phyloP scores from a whole-genome alignment of 495 filamentous ascomycete species.

The Achaetomiella virescens region DNA sequence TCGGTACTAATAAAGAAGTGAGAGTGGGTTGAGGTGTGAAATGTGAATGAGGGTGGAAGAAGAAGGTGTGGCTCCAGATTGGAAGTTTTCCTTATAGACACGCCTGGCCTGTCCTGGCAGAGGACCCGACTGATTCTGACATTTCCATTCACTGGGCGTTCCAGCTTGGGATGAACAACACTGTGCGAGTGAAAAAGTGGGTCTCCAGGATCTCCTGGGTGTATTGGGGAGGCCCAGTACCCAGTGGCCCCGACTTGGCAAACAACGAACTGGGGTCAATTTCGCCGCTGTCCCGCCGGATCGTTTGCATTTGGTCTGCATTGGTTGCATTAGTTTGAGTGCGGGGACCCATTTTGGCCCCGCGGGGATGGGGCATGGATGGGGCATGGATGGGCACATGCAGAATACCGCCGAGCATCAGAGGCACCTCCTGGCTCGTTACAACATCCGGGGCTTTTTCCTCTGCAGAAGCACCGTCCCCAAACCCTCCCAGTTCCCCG shows the following conservation, averaged over 20 bases:
- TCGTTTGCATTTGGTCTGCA: slow-evolving; percentile 21
- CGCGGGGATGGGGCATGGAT: neutral
- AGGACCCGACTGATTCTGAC: too few relatives aligned
- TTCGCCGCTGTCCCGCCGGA: slow-evolving; percentile 32
- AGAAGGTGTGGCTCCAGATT: neutral
- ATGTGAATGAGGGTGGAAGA: neutral
- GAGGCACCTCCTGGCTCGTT: slow-evolving; percentile 11
- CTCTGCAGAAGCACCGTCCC: neutral
- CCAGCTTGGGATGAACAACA: too few relatives aligned
- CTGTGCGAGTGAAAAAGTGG: too few relatives aligned
- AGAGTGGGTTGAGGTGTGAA: neutral
- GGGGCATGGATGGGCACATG: slow-evolving; percentile 13
- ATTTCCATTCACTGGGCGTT: too few relatives aligned
- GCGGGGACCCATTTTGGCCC: slow-evolving; percentile 12
- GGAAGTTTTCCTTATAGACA: too few relatives aligned
- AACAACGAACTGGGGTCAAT: slow-evolving; percentile 25
- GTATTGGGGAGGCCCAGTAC: too few relatives aligned
- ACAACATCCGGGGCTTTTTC: neutral
- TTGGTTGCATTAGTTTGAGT: neutral
- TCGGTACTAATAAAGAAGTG: neutral
- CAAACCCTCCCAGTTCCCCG: slow-evolving; percentile 11
- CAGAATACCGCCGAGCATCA: slow-evolving; percentile 31
- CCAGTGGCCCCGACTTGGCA: slow-evolving; percentile 29
- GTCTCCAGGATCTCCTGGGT: too few relatives aligned
- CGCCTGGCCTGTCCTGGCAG: too few relatives aligned